phyloP scores from a whole-genome alignment of 257 asterid species.

The Primulina eburnea region DNA sequence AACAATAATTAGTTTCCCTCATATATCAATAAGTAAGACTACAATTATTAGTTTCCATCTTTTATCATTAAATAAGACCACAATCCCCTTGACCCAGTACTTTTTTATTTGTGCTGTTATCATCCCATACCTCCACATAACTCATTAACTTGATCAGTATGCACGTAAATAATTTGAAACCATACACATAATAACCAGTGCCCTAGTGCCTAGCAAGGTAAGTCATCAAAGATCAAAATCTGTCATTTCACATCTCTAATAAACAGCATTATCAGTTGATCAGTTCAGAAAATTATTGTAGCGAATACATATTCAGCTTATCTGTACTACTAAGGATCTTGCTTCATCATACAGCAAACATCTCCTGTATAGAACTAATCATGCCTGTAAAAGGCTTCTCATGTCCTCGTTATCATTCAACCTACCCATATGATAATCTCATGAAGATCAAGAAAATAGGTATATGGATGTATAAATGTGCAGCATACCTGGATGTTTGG shows the following conservation, averaged over 20 bases:
- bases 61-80: too few relatives aligned
- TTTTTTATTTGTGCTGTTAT: neutral
- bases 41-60: neutral
- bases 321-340: neutral
- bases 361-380: constrained; percentile 16
- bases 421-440: neutral
- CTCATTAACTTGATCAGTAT: neutral
- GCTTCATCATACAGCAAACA: constrained; percentile 14
- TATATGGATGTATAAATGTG: constrained; percentile 10
- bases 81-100: neutral
- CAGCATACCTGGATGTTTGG: constrained; percentile 90
- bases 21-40: neutral
- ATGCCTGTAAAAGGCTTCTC: constrained; percentile 3
- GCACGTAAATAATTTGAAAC: neutral
- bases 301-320: neutral
- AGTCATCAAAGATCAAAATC: neutral
- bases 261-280: neutral
- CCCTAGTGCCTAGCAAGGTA: neutral
- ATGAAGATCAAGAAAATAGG: constrained; percentile 5
- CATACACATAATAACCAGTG: neutral
- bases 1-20: neutral
- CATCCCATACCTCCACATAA: neutral
- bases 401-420: constrained; percentile 9
- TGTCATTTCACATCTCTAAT: neutral
- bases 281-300: neutral